Conservation (phyloP, 352 stramenopile species). For the Pelagophyceae sp. region DNA sequence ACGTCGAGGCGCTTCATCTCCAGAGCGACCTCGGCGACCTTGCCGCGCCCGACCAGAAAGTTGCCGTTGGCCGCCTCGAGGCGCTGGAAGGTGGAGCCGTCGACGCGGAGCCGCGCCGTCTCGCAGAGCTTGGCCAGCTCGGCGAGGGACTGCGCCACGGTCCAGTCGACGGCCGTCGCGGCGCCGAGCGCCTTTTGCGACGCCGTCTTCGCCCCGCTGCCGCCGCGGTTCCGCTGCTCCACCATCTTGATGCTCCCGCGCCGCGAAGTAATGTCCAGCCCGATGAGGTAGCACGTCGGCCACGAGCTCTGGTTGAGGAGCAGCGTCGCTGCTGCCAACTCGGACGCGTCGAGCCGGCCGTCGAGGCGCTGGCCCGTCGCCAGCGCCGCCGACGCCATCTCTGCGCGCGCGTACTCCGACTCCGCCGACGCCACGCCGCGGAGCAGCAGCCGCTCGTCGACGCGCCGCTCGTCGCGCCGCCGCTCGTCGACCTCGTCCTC, state of each 20-base stretch:
- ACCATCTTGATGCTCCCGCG: neutral
- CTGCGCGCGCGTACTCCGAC: neutral
- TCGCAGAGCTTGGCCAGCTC: constrained; percentile 67
- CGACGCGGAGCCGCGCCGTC: constrained; percentile 57
- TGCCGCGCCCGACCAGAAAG: constrained; percentile 44
- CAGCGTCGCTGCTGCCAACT: neutral
- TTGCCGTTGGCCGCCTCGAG: constrained; percentile 60
- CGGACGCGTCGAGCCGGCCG: constrained; percentile 1
- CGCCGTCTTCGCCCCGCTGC: neutral
- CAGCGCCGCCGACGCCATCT: neutral
- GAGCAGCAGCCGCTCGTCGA: neutral
- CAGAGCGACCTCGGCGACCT: constrained; percentile 54
- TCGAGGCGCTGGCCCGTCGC: neutral
- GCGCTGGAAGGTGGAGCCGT: constrained; percentile 58
- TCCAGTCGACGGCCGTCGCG: constrained; percentile 40
- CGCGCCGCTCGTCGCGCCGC: neutral
- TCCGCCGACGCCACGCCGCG: constrained; percentile 12
- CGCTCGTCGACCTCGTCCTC: neutral
- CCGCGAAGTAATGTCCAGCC: neutral
- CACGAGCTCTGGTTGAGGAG: neutral
- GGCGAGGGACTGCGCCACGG: constrained; percentile 61
- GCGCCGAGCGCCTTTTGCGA: constrained; percentile 20
- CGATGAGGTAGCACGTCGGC: neutral
- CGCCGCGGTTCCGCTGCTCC: neutral
- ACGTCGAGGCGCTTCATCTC: constrained; percentile 41